phyloP scores from a whole-genome alignment of 1,139 yeast genomes.

The Kodamaea anthophila region DNA sequence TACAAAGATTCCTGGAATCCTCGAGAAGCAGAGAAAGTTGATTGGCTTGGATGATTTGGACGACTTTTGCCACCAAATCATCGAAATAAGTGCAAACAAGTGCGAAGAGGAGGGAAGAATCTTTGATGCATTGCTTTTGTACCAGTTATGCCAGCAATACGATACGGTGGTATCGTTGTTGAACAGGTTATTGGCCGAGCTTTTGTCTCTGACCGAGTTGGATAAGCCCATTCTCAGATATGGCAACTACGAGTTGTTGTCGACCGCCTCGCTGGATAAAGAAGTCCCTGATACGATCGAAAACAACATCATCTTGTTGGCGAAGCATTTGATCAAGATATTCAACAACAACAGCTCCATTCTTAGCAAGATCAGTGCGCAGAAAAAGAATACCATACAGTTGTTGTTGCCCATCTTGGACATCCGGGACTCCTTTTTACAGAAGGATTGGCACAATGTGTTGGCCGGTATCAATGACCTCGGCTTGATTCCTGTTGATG shows the following conservation, averaged over 20 bases:
- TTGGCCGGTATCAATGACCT: slow-evolving; percentile 52
- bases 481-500: slow-evolving; percentile 58
- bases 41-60: slow-evolving; percentile 54
- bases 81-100: slow-evolving; percentile 77
- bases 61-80: slow-evolving; percentile 47
- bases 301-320: slow-evolving; percentile 48
- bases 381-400: slow-evolving; percentile 57
- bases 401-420: slow-evolving; percentile 60
- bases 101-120: slow-evolving; percentile 92
- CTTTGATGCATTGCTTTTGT: slow-evolving; percentile 78
- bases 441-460: slow-evolving; percentile 57
- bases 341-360: slow-evolving; percentile 50
- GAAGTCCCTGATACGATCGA: slow-evolving; percentile 27
- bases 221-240: slow-evolving; percentile 49
- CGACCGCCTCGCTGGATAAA: slow-evolving; percentile 15
- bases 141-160: slow-evolving; percentile 84
- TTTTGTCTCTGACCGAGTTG: slow-evolving; percentile 66
- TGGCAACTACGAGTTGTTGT: slow-evolving; percentile 30
- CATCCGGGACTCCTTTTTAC: slow-evolving; percentile 56
- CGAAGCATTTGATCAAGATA: slow-evolving; percentile 49
- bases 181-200: slow-evolving; percentile 75
- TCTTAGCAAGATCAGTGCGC: slow-evolving; percentile 35
- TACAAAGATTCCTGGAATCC: slow-evolving; percentile 72
- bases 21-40: slow-evolving; percentile 72
- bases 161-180: slow-evolving; percentile 76